A percentile compares a stretch with the other conserved stretches of the same genome.
phyloP scores from a whole-genome alignment of 306 rosid genomes.

The Corylus americana region DNA sequence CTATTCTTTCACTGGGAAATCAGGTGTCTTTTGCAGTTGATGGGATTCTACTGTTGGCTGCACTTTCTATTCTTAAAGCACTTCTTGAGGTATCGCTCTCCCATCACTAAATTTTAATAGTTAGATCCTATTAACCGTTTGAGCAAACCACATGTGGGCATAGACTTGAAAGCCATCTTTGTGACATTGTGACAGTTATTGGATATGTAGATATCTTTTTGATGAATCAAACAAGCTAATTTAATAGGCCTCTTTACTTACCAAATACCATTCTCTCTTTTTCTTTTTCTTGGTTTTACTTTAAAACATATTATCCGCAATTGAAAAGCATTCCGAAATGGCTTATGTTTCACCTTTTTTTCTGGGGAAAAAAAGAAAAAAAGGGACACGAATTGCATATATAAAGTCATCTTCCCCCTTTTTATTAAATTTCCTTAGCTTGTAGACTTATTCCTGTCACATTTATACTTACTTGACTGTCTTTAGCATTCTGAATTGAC shows the following conservation, averaged over 20 bases:
- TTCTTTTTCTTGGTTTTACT: background rate
- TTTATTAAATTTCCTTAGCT: too few relatives aligned
- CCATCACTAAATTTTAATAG: background rate
- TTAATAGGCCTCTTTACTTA: background rate
- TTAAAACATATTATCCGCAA: too few relatives aligned
- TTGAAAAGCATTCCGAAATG: too few relatives aligned
- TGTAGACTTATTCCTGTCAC: too few relatives aligned
- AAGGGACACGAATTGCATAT: too few relatives aligned
- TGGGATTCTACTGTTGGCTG: slow-evolving; percentile 70
- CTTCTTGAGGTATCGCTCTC: slow-evolving; percentile 65
- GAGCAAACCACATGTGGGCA: background rate
- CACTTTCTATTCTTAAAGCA: slow-evolving; percentile 67
- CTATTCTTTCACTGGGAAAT: slow-evolving; percentile 25
- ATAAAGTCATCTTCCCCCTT: too few relatives aligned
- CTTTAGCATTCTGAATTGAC: background rate
- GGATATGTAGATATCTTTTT: background rate
- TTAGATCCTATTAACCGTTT: background rate
- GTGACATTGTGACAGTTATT: background rate
- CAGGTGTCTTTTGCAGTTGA: slow-evolving; percentile 85
- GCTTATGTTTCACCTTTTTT: too few relatives aligned
- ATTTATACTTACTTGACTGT: background rate
- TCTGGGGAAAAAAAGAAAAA: too few relatives aligned
- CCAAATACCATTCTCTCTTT: background rate
- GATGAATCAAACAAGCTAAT: background rate
- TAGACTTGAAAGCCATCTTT: background rate